Base-by-base conservation (phyloP, 805 yeast genomes). In the Yamadazyma insecticola region DNA sequence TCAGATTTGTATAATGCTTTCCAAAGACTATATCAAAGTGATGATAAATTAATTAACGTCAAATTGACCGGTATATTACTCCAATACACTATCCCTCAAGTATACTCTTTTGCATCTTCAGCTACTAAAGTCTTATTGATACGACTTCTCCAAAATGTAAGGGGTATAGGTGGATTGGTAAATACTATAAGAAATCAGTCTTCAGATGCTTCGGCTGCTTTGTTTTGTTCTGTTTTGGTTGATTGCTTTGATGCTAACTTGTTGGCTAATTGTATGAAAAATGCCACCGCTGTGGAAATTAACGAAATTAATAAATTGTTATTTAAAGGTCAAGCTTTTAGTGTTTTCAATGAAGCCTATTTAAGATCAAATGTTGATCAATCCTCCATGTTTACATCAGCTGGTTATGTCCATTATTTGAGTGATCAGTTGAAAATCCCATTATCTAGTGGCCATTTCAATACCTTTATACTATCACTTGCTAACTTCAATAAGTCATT, bases 281-380 rank as follows among this genome's bases (percentile, higher is more conserved):
- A 35, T 2, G 24, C 10, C 2, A 34, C 26, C 5, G 5, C 15
- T 3, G 16, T 47, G 5, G 51, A 50, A 19, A 20, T 37, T 6
- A 51, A 50, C 26, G 70, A 64, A 34, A 36, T 60, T n/a, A 68
- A 62, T 28, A 57, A 57, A 29, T 40, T 64, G 4, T n/a, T 65
- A 7, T 64, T 55, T 38, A 60, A 49, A 26, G 70, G 70, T 0
- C 49, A 43, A 27, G 30, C 43, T 8, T 55, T 47, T 26, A 33
- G 60, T 1, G 30, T 53, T 10, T 37, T 52, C 11, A 50, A 47
- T 20, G 67, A 62, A 33, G n/a, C n/a, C n/a, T n/a, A n/a, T n/a
- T n/a, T n/a, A n/a, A n/a, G n/a, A n/a, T n/a, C n/a, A n/a, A n/a
- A n/a, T n/a, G n/a, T n/a, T n/a, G n/a, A n/a, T n/a, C n/a, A n/a